Evolutionary conservation across 768 basidiomycete species (phyloP), one percentile per base, ranked within the genome.

Genomic region (Fibroporia radiculosa): DNA sequence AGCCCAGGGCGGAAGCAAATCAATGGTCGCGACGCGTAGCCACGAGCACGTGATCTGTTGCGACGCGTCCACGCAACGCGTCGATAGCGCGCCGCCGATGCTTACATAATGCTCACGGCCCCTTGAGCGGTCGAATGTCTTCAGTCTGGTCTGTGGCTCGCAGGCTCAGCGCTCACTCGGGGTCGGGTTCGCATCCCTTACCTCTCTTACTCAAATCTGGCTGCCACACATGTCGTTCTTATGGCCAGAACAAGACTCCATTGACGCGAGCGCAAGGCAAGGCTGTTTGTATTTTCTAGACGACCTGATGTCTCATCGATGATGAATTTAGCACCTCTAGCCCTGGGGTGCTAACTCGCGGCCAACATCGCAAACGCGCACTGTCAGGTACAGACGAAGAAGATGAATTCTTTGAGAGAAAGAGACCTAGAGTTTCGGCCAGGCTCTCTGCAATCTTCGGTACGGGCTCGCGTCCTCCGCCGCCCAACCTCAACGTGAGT

Each of bases 1-100:
- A 35, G 29, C 34, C 6, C 34, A 19, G 16, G 6, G 7, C 34
- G 13, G 34, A n/a, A n/a, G n/a, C n/a, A n/a, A n/a, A n/a, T 31
- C 10, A n/a, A 31, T 31, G 29, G 29, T 31, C n/a, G n/a, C n/a
- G n/a, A n/a, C n/a, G n/a, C n/a, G 8, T 4, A 32, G 8, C 28
- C 41, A 22, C 41, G 41, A 31, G 29, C 41, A 29, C 41, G 41
- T 42, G 41, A 16, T 6, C 12, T 23, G 23, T 42, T 14, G 12
- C 23, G 24, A 6, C 28, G 32, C 41, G 24, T 18, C 25, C 41
- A 18, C 14, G 24, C 12, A 29, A 19, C 41, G 38, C 28, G 41
- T 42, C 41, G 28, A 40, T 40, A 40, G 28, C 39, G 39, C 39
- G 39, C 39, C 26, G 7, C 37, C 25, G 22, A 32, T 22, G n/a